A percentile compares a stretch with the other conserved stretches of the same genome.
These are phyloP conservation scores for Teratosphaeria zuluensis DNA, from an alignment of 2,329 filamentous ascomycete species.

Conservation along the genomic window DNA sequence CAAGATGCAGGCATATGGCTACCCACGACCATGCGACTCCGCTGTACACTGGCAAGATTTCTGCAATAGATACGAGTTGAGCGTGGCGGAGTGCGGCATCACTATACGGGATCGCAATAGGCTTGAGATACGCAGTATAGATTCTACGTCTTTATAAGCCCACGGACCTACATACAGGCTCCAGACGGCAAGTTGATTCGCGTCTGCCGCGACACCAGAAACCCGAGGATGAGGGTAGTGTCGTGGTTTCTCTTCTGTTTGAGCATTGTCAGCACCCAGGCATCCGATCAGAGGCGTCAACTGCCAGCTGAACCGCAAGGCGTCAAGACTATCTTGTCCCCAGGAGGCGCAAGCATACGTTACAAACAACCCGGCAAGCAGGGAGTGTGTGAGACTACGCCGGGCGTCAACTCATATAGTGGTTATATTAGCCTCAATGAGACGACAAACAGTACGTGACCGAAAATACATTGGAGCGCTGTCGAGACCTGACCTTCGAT, in stretches of 20 bases:
- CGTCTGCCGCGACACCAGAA: too few species aligned
- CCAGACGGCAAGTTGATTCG: too few species aligned
- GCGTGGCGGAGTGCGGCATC: too few species aligned
- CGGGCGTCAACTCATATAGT: conserved; percentile 47
- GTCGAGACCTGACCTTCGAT: background rate
- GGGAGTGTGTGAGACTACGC: conserved; percentile 47
- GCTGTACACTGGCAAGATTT: too few species aligned
- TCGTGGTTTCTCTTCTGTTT: background rate
- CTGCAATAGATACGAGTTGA: too few species aligned
- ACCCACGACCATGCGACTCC: background rate
- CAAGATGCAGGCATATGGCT: background rate
- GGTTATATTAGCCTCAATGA: conserved; percentile 48
- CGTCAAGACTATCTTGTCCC: conserved; percentile 5
- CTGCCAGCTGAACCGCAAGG: conserved; percentile 5
- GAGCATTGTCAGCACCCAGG: background rate
- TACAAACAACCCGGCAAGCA: background rate
- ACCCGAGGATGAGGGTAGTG: background rate
- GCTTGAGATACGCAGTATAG: too few species aligned
- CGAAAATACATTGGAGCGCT: background rate
- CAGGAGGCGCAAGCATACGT: background rate
- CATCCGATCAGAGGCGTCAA: conserved; percentile 1
- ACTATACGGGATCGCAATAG: too few species aligned
- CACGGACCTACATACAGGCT: too few species aligned
- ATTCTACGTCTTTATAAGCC: too few species aligned
- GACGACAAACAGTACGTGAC: conserved; percentile 3